phyloP scores from a whole-genome alignment of 2,329 filamentous ascomycete species.

The Myriosclerotinia duriaeana region DNA sequence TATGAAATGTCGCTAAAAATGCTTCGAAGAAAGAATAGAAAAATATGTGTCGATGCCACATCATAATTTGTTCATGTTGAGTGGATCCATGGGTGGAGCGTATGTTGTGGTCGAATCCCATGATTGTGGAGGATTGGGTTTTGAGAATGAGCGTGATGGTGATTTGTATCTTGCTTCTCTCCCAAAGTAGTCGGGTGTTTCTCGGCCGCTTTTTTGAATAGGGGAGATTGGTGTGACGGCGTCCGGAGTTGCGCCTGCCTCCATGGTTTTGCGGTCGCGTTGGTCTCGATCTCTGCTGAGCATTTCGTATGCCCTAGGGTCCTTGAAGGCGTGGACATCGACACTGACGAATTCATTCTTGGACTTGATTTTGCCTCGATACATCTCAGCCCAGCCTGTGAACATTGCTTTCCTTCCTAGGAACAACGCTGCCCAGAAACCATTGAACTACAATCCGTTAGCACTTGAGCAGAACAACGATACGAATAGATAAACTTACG shows the following conservation, averaged over 20 bases:
- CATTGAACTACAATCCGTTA: slow-evolving; percentile 61
- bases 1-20: slow-evolving; percentile 13
- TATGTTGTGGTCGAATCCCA: slow-evolving; percentile 36
- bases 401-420: slow-evolving; percentile 84
- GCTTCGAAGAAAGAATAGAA: not conserved
- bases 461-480: not conserved
- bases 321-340: slow-evolving; percentile 64
- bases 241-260: slow-evolving; percentile 28
- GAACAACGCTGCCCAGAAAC: slow-evolving; percentile 80
- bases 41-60: not conserved
- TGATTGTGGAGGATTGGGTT: slow-evolving; percentile 44
- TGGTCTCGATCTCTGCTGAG: slow-evolving; percentile 49
- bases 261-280: slow-evolving; percentile 35
- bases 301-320: slow-evolving; percentile 77
- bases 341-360: slow-evolving; percentile 85
- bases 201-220: slow-evolving; percentile 35
- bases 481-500: slow-evolving; percentile 50
- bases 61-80: slow-evolving; percentile 39
- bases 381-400: slow-evolving; percentile 73
- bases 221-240: slow-evolving; percentile 36
- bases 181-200: slow-evolving; percentile 44
- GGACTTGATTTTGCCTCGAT: slow-evolving; percentile 49
- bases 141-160: slow-evolving; percentile 50
- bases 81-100: slow-evolving; percentile 36
- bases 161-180: slow-evolving; percentile 48